phyloP scores from a whole-genome alignment of 768 basidiomycete genomes.

The Russula sp. region DNA sequence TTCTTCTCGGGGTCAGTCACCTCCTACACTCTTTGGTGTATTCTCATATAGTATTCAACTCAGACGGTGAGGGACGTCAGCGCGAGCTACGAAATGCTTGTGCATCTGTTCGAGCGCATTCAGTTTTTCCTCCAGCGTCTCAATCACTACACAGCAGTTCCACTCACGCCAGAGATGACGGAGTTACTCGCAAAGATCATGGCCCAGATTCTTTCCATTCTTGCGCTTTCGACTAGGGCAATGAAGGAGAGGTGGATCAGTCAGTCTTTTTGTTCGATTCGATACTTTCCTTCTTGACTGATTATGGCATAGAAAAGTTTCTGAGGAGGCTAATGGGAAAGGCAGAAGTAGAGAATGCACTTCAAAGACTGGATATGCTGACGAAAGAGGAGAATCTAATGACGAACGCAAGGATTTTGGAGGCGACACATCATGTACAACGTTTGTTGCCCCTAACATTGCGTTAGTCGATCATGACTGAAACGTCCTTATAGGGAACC shows the following conservation, averaged over 20 bases:
- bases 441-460: neutral
- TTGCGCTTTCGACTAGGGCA: neutral
- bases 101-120: neutral
- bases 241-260: conserved; percentile 3
- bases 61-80: neutral
- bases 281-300: neutral
- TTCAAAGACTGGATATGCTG: neutral
- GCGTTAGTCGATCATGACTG: too few relatives aligned
- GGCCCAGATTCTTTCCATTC: neutral
- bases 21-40: neutral
- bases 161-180: neutral
- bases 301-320: neutral
- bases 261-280: neutral
- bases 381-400: neutral
- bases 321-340: neutral
- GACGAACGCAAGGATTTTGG: neutral
- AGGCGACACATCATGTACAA: neutral
- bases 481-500: neutral
- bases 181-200: neutral
- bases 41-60: neutral
- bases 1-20: neutral
- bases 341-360: neutral
- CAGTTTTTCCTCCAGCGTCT: neutral
- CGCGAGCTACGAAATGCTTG: neutral
- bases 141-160: neutral